Percentiles rank a stretch among this genome's conserved stretches.
Conservation (phyloP, 2,329 filamentous ascomycete species). For the Albophoma yamanashiensis region DNA sequence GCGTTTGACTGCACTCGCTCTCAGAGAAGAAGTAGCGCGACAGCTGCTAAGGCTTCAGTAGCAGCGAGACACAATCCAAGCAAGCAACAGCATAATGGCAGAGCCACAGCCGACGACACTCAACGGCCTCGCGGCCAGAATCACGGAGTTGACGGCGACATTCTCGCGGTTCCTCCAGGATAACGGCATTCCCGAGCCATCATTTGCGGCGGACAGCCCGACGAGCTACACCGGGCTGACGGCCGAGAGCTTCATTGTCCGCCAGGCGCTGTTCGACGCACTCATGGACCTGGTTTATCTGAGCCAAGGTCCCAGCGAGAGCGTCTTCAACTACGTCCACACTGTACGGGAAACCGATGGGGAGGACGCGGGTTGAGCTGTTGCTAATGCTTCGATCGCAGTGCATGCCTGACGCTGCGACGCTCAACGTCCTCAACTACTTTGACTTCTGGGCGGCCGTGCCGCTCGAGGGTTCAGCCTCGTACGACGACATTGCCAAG, state of each 20-base stretch:
- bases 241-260: conserved; percentile 29
- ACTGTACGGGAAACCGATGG: conserved; percentile 15
- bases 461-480: conserved; percentile 32
- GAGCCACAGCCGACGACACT: conserved; percentile 17
- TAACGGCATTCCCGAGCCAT: conserved; percentile 29
- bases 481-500: conserved; percentile 27
- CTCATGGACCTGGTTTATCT: conserved; percentile 35
- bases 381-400: conserved; percentile 6
- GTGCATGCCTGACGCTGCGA: conserved; percentile 31
- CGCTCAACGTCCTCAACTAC: conserved; percentile 36
- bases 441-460: conserved; percentile 43
- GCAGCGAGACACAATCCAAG: background rate
- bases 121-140: conserved; percentile 30
- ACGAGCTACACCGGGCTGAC: conserved; percentile 29
- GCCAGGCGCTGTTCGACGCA: conserved; percentile 32
- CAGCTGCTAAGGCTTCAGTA: background rate
- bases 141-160: conserved; percentile 29
- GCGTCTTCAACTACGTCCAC: conserved; percentile 33
- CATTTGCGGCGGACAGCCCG: conserved; percentile 31
- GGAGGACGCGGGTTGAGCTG: background rate
- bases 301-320: conserved; percentile 37
- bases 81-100: background rate
- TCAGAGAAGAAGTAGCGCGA: background rate
- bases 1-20: too few species aligned
- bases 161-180: conserved; percentile 29